phyloP scores from a whole-genome alignment of 1,284 basidiomycete genomes.

The Trichosporon coremiiforme region DNA sequence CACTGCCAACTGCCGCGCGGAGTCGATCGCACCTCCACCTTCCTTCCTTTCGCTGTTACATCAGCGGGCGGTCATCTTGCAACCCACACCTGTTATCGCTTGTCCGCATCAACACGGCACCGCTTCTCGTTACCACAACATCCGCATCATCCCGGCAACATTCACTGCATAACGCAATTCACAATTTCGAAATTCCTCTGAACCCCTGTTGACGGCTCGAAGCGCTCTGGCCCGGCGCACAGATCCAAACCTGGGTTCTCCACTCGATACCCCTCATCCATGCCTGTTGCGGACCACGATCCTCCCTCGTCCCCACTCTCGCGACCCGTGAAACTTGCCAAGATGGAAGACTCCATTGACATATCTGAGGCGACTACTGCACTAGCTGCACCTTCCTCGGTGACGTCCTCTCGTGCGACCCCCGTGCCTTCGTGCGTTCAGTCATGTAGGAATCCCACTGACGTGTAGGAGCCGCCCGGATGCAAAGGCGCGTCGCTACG shows the following conservation, averaged over 20 bases:
- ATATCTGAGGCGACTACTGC: constrained; percentile 42
- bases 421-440: constrained; percentile 27
- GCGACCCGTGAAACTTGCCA: constrained; percentile 41
- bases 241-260: constrained; percentile 17
- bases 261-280: constrained; percentile 18
- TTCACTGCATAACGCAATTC: neutral
- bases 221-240: constrained; percentile 18
- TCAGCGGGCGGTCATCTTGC: constrained; percentile 9
- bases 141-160: neutral
- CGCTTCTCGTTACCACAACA: neutral
- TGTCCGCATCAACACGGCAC: neutral
- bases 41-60: neutral
- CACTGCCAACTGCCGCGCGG: neutral
- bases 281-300: constrained; percentile 18
- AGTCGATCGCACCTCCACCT: constrained; percentile 9
- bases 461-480: constrained; percentile 64
- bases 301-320: constrained; percentile 18
- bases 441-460: neutral
- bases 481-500: constrained; percentile 82
- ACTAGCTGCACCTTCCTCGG: constrained; percentile 18
- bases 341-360: constrained; percentile 53
- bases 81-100: neutral
- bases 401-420: constrained; percentile 27
- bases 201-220: constrained; percentile 14
- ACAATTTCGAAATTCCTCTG: neutral